Evolutionary conservation across 2,329 filamentous ascomycete genomes (phyloP).

Genomic region (Colletotrichum higginsianum): DNA sequence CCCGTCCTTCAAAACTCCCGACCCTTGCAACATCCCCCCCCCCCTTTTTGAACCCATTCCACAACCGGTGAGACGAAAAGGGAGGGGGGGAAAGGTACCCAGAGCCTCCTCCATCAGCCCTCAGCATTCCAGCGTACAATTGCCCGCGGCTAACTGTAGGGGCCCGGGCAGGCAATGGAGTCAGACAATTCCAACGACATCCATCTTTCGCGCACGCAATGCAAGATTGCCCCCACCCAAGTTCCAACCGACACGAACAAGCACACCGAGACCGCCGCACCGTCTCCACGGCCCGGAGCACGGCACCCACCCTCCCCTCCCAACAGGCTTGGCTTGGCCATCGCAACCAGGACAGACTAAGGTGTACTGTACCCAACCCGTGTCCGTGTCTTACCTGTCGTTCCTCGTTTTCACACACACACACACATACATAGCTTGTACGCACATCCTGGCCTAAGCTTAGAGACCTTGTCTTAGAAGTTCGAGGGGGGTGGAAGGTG

Average conservation of each 20-base stretch:
- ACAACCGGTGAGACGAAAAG: not conserved
- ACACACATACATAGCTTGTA: too few species aligned
- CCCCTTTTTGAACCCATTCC: not conserved
- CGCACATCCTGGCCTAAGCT: not conserved
- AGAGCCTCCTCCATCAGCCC: not conserved
- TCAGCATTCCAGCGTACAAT: conserved; percentile 9
- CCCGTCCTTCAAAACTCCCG: not conserved
- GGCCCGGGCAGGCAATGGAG: not conserved
- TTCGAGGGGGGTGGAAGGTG: not conserved
- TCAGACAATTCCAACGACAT: conserved; percentile 8
- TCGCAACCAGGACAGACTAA: not conserved
- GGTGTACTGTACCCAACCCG: not conserved
- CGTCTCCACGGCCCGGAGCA: conserved; percentile 26
- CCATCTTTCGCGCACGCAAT: not conserved
- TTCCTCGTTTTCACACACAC: not conserved
- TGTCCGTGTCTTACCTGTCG: not conserved
- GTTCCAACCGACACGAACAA: conserved; percentile 1
- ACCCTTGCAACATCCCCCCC: not conserved
- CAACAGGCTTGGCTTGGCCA: conserved; percentile 21
- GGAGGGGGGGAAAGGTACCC: not conserved
- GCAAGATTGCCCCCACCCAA: too few species aligned
- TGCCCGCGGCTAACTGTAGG: not conserved
- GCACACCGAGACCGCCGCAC: not conserved
- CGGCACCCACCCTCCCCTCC: conserved; percentile 4
- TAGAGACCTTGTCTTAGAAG: not conserved